phyloP scores from a whole-genome alignment of 306 rosid genomes.

The Malus domestica region ASM211411v1 NC_041792.1:18047407-18047906 shows the following conservation, averaged over 20 bases:
- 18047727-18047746: not conserved
- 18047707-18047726: not conserved
- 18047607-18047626: not conserved
- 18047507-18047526: conserved; percentile 23
- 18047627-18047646: not conserved
- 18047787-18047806: not conserved
- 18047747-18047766: not conserved
- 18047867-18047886: conserved; percentile 3
- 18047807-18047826: not conserved
- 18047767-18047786: not conserved
- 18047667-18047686: conserved; percentile 24
- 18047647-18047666: not conserved
- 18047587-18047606: not conserved
- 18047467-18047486: conserved; percentile 18
- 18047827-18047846: conserved; percentile 8
- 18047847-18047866: conserved; percentile 1
- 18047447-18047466: not conserved
- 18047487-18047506: conserved; percentile 31
- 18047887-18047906: conserved; percentile 26
- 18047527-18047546: conserved; percentile 22
- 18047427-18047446: not conserved
- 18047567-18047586: not conserved
- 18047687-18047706: conserved; percentile 27
- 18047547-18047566: conserved; percentile 12
- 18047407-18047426: not conserved